A percentile compares a stretch with the other conserved stretches of the same genome.
phyloP scores from a whole-genome alignment of 108 stramenopile genomes.

The Skeletonema grethae region DNA sequence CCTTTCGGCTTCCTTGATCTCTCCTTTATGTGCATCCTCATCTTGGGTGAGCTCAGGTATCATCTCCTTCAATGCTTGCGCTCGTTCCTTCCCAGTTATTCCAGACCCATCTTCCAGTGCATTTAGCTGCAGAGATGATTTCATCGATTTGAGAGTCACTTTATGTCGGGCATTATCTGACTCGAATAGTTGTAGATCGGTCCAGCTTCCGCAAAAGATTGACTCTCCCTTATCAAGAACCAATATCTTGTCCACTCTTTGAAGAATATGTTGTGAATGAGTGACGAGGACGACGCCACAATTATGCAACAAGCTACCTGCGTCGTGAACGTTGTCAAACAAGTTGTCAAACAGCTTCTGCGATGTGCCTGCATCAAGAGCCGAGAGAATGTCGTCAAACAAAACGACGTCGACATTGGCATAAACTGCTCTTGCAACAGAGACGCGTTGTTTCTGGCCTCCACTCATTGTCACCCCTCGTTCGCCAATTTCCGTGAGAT shows the following conservation, averaged over 20 bases:
- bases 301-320: conserved; percentile 43
- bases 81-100: background rate
- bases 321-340: conserved; percentile 28
- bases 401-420: conserved; percentile 65
- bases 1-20: conserved; percentile 61
- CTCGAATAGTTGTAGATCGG: conserved; percentile 51
- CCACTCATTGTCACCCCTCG: conserved; percentile 91
- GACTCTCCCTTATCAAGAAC: conserved; percentile 58
- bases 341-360: conserved; percentile 69
- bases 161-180: conserved; percentile 37
- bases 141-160: conserved; percentile 56
- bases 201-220: conserved; percentile 66
- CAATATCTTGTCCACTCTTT: conserved; percentile 62
- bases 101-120: background rate
- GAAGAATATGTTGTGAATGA: conserved; percentile 76
- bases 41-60: conserved; percentile 1
- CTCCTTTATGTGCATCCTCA: conserved; percentile 26
- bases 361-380: conserved; percentile 86
- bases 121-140: conserved; percentile 59
- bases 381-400: conserved; percentile 92
- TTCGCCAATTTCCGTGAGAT: conserved; percentile 92
- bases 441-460: conserved; percentile 81
- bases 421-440: conserved; percentile 81
- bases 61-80: background rate
- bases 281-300: conserved; percentile 78